A percentile compares a stretch with the other conserved stretches of the same genome.
Evolutionary conservation across 2,329 filamentous ascomycete genomes (phyloP).

Genomic region (Microdochium nivale): DNA sequence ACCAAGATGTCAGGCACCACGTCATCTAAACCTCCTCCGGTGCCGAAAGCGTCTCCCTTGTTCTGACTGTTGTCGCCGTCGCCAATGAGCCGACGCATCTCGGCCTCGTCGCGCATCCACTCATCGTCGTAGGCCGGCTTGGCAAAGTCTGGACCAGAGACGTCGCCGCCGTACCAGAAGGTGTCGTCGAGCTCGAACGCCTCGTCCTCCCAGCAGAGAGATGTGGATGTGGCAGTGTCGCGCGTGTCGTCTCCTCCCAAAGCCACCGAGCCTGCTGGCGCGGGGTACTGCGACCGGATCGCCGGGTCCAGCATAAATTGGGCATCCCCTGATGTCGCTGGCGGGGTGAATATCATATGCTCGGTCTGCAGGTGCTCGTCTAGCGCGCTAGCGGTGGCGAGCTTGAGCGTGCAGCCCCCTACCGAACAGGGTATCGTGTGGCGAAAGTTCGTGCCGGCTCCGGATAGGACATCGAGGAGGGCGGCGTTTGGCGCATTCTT

Average conservation of each 20-base stretch:
- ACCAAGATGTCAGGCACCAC: not conserved
- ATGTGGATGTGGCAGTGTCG: constrained; percentile 1
- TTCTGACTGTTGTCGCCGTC: constrained; percentile 3
- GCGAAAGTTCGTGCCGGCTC: constrained; percentile 28
- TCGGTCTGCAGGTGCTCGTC: constrained; percentile 30
- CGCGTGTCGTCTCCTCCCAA: constrained; percentile 1
- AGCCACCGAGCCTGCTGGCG: too few relatives aligned
- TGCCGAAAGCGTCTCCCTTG: not conserved
- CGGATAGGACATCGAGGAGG: constrained; percentile 33
- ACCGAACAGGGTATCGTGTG: constrained; percentile 33
- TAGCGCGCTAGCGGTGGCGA: constrained; percentile 42
- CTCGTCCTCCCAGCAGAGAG: not conserved
- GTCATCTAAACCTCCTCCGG: too few relatives aligned
- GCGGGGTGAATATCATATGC: constrained; percentile 6
- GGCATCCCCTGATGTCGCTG: not conserved
- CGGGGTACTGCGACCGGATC: too few relatives aligned
- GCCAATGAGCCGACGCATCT: constrained; percentile 28
- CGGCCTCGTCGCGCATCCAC: constrained; percentile 35
- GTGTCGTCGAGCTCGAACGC: not conserved
- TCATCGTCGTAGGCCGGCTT: constrained; percentile 21
- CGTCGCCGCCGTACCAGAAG: constrained; percentile 14
- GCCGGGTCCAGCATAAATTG: not conserved
- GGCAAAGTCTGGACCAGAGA: constrained; percentile 15
- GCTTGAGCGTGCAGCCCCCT: constrained; percentile 33
- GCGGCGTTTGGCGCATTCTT: constrained; percentile 10